Conservation (phyloP, 1,284 basidiomycete genomes). For the Ceraceosorus bombacis region DNA sequence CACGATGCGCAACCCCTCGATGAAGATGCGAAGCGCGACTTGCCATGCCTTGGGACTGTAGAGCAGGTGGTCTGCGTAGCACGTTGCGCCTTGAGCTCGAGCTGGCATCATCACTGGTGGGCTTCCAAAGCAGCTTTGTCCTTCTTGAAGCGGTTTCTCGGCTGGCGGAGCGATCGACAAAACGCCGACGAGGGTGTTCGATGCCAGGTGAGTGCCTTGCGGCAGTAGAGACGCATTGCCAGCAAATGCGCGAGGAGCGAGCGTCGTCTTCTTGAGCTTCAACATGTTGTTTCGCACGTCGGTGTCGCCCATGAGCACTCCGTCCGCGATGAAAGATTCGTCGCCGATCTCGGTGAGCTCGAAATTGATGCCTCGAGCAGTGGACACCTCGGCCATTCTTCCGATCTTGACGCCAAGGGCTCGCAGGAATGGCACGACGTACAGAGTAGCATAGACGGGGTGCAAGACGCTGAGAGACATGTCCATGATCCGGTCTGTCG, state of each 20-base stretch:
- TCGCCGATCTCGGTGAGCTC: conserved; percentile 14
- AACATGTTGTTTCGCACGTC: conserved; percentile 6
- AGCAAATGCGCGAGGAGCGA: conserved; percentile 8
- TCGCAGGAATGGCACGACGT: conserved; percentile 8
- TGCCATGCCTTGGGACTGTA: conserved; percentile 4
- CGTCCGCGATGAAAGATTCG: conserved; percentile 10
- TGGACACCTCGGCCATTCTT: conserved; percentile 9
- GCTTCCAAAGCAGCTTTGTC: conserved; percentile 7
- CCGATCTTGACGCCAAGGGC: conserved; percentile 13
- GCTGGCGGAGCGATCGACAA: conserved; percentile 7
- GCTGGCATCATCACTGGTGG: conserved; percentile 12
- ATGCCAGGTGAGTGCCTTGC: conserved; percentile 9
- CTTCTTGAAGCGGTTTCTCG: conserved; percentile 2
- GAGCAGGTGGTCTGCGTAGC: conserved; percentile 4
- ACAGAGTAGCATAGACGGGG: conserved; percentile 11
- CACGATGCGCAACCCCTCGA: conserved; percentile 11
- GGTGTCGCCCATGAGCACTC: conserved; percentile 9
- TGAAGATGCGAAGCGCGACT: conserved; percentile 8
- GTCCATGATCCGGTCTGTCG: conserved; percentile 12
- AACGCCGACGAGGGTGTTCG: conserved; percentile 9
- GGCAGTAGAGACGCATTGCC: conserved; percentile 10
- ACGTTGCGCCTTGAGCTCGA: not conserved
- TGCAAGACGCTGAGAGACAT: conserved; percentile 6
- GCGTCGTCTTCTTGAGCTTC: conserved; percentile 4
- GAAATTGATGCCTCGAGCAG: conserved; percentile 9